These are phyloP conservation scores for Solanum raphanifolium DNA, from an alignment of 257 asterid genomes.

Conservation along the genomic window DNA sequence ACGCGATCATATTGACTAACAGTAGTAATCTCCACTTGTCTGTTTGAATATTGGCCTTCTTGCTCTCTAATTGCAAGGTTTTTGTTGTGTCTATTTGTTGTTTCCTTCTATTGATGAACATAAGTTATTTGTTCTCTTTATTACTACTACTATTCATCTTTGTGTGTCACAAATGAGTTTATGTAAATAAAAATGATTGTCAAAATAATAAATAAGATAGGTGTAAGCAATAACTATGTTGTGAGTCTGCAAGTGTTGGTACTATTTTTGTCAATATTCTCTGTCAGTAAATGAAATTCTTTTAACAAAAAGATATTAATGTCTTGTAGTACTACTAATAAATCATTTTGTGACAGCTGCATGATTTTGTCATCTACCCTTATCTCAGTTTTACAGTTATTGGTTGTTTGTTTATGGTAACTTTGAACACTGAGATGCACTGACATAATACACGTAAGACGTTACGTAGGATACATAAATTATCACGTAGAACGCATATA, in stretches of 20 bases:
- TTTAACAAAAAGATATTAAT: neutral
- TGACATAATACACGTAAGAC: neutral
- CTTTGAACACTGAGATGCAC: neutral
- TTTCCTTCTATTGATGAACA: conserved; percentile 6
- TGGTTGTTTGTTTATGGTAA: neutral
- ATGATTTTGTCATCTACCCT: neutral
- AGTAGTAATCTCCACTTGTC: neutral
- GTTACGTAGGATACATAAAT: too few species aligned
- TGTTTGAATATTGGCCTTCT: neutral
- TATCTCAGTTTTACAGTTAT: neutral
- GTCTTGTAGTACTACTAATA: neutral
- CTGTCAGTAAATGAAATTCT: neutral
- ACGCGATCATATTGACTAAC: neutral
- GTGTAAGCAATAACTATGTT: neutral
- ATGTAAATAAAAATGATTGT: neutral
- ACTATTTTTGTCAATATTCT: neutral
- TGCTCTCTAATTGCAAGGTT: conserved; percentile 11
- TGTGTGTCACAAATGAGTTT: neutral
- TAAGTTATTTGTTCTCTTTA: conserved; percentile 8
- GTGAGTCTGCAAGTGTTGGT: neutral
- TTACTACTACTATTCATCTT: conserved; percentile 5
- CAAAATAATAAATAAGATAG: neutral
- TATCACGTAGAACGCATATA: too few species aligned
- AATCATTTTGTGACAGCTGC: neutral
- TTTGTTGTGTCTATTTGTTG: conserved; percentile 20